phyloP scores from a whole-genome alignment of 2,329 filamentous ascomycete genomes.

The Polychaeton citri region DNA sequence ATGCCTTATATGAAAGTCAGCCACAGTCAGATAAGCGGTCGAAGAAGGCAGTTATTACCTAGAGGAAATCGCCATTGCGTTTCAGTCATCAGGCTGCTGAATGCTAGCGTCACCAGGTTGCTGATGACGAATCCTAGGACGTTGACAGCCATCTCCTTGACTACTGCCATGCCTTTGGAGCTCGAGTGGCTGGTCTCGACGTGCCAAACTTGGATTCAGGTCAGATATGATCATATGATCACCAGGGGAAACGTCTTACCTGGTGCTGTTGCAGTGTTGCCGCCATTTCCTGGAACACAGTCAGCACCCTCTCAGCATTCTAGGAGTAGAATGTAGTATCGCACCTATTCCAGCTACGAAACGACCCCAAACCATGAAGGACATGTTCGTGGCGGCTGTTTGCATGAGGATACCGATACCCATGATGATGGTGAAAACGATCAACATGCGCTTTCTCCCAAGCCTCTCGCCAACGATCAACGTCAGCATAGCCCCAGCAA shows the following conservation, averaged over 20 bases:
- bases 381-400: conserved; percentile 23
- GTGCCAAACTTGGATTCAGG: conserved; percentile 22
- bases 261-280: conserved; percentile 25
- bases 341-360: conserved; percentile 27
- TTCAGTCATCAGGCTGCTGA: conserved; percentile 9
- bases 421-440: conserved; percentile 21
- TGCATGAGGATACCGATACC: conserved; percentile 25
- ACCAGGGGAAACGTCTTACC: not conserved
- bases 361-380: conserved; percentile 25
- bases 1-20: conserved; percentile 5
- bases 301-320: not conserved
- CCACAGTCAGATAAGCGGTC: not conserved
- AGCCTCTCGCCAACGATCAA: conserved; percentile 15
- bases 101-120: conserved; percentile 12
- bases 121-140: conserved; percentile 10
- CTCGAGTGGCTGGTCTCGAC: conserved; percentile 13
- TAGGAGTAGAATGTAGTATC: not conserved
- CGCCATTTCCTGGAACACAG: conserved; percentile 10
- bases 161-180: conserved; percentile 9
- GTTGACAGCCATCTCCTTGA: conserved; percentile 12
- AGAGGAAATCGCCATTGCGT: conserved; percentile 13
- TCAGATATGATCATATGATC: not conserved
- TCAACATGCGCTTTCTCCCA: conserved; percentile 15
- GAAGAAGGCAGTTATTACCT: not conserved
- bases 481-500: conserved; percentile 14